Conservation (phyloP, 2,329 filamentous ascomycete species). For the Aspergillus jensenii region DNA sequence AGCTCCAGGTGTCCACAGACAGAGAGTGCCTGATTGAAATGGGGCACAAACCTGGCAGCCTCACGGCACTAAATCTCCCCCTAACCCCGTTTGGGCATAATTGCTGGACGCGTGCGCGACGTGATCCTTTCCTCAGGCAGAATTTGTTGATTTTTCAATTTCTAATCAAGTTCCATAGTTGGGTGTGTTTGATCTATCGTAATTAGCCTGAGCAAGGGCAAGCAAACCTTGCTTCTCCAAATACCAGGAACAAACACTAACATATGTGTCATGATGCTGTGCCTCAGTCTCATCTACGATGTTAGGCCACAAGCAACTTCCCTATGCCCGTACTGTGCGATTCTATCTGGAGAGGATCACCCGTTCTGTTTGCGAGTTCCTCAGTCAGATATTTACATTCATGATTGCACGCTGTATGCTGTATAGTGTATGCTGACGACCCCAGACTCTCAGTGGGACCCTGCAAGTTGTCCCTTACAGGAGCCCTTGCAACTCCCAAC, state of each 20-base stretch:
- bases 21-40: not conserved
- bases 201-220: not conserved
- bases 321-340: not conserved
- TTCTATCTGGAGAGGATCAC: not conserved
- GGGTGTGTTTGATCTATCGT: not conserved
- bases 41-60: conserved; percentile 3
- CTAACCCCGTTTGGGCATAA: conserved; percentile 3
- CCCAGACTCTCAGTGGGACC: not conserved
- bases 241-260: not conserved
- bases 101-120: conserved; percentile 1
- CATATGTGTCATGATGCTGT: not conserved
- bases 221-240: not conserved
- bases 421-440: not conserved
- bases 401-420: too few species aligned
- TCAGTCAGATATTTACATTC: not conserved
- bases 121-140: not conserved
- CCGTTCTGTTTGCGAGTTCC: not conserved
- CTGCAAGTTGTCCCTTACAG: conserved; percentile 1
- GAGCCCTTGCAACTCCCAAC: not conserved
- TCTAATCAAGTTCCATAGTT: not conserved
- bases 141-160: not conserved
- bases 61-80: not conserved
- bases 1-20: conserved; percentile 2
- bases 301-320: not conserved
- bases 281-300: not conserved